These are phyloP conservation scores for Mycosarcoma mackinlayi DNA, from an alignment of 1,284 basidiomycete species.

Conservation along the genomic window DNA sequence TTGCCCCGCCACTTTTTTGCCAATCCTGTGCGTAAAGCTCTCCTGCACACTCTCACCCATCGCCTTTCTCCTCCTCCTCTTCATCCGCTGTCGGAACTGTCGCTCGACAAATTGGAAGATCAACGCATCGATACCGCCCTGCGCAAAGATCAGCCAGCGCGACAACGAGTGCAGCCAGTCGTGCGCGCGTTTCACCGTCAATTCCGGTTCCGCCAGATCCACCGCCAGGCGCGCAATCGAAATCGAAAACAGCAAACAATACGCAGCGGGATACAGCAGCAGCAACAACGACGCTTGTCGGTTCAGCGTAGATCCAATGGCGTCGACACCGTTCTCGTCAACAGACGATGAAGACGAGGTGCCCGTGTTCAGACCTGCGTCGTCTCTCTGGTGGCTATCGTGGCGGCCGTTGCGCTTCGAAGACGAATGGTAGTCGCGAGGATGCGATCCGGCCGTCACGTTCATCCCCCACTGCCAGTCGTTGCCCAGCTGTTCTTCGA, in stretches of 20 bases:
- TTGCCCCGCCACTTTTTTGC: constrained; percentile 5
- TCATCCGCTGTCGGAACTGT: constrained; percentile 56
- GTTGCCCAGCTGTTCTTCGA: constrained; percentile 39
- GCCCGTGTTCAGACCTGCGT: constrained; percentile 16
- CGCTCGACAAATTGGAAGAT: constrained; percentile 63
- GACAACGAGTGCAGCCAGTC: constrained; percentile 47
- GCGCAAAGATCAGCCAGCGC: constrained; percentile 61
- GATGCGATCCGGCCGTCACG: constrained; percentile 18
- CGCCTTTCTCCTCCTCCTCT: constrained; percentile 47
- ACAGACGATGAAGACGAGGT: constrained; percentile 29
- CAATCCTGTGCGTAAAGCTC: constrained; percentile 17
- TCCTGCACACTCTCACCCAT: constrained; percentile 49
- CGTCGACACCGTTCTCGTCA: constrained; percentile 55
- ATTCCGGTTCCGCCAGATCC: constrained; percentile 41
- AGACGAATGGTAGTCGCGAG: background rate
- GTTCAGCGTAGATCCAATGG: constrained; percentile 58
- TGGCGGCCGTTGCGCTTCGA: background rate
- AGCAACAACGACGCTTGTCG: constrained; percentile 57
- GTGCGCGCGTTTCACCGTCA: constrained; percentile 19
- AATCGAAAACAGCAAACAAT: constrained; percentile 55
- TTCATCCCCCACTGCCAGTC: constrained; percentile 61
- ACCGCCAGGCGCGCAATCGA: constrained; percentile 52
- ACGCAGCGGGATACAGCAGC: constrained; percentile 56
- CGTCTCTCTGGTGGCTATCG: background rate
- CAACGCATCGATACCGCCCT: constrained; percentile 58